A percentile compares a stretch with the other conserved stretches of the same genome.
These are phyloP conservation scores for Fusarium protoensiforme DNA, from an alignment of 2,329 filamentous ascomycete genomes.

Conservation along the genomic window DNA sequence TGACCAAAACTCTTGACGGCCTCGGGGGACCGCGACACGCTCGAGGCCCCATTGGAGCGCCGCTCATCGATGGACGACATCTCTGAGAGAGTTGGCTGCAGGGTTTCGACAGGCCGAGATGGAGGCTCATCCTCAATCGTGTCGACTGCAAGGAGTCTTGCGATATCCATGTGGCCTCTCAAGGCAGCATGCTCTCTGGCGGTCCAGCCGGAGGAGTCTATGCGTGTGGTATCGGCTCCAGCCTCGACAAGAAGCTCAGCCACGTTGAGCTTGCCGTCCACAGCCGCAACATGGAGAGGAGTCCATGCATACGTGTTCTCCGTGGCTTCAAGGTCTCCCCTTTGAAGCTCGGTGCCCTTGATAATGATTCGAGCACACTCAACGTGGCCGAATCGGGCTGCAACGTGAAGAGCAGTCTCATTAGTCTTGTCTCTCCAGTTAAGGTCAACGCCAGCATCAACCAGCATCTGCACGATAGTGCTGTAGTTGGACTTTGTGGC, in stretches of 20 bases:
- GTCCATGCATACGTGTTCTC: slow-evolving; percentile 95
- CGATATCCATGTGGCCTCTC: slow-evolving; percentile 87
- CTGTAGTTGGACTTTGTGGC: slow-evolving; percentile 90
- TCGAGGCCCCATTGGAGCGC: slow-evolving; percentile 63
- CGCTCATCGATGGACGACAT: slow-evolving; percentile 71
- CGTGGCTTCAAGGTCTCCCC: slow-evolving; percentile 77
- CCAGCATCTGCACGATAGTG: slow-evolving; percentile 85
- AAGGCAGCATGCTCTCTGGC: slow-evolving; percentile 92
- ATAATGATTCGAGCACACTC: slow-evolving; percentile 84
- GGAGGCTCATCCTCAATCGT: slow-evolving; percentile 45
- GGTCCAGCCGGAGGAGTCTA: slow-evolving; percentile 93
- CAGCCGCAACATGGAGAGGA: slow-evolving; percentile 90
- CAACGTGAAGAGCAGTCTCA: slow-evolving; percentile 92
- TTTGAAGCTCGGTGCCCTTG: slow-evolving; percentile 75
- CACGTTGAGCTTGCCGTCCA: slow-evolving; percentile 83
- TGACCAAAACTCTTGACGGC: slow-evolving; percentile 96
- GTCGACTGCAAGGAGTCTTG: slow-evolving; percentile 72
- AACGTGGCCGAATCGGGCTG: slow-evolving; percentile 86
- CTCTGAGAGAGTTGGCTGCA: slow-evolving; percentile 49
- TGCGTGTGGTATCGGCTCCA: slow-evolving; percentile 78
- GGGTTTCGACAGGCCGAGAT: slow-evolving; percentile 33
- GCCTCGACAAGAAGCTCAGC: slow-evolving; percentile 82
- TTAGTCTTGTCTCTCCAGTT: slow-evolving; percentile 93
- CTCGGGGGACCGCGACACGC: slow-evolving; percentile 68
- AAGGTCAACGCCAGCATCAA: slow-evolving; percentile 90